phyloP scores from a whole-genome alignment of 805 yeast species.

The Debaryomyces maramus region DNA sequence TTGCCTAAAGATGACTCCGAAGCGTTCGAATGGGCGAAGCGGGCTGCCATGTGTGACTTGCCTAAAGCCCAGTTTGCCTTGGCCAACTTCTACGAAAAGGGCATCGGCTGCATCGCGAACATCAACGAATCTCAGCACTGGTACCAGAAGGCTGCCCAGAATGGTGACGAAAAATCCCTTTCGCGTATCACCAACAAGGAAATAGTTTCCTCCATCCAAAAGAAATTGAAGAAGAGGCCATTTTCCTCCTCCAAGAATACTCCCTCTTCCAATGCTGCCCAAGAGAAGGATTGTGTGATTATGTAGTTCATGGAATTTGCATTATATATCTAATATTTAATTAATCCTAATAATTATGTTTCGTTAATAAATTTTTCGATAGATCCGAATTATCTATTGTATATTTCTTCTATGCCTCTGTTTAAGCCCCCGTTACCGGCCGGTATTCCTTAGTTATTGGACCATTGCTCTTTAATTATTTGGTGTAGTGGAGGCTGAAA shows the following conservation, averaged over 20 bases:
- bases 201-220: conserved; percentile 28
- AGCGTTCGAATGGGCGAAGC: conserved; percentile 91
- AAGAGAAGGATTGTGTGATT: conserved; percentile 46
- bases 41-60: conserved; percentile 74
- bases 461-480: no score
- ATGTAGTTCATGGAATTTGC: no score
- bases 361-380: no score
- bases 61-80: conserved; percentile 84
- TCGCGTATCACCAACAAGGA: conserved; percentile 33
- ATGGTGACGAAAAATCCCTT: conserved; percentile 44
- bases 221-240: conserved; percentile 27
- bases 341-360: no score
- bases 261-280: conserved; percentile 1
- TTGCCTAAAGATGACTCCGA: conserved; percentile 76
- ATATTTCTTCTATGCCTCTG: no score
- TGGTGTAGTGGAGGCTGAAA: background rate
- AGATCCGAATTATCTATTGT: no score
- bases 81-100: conserved; percentile 81
- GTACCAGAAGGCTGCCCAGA: conserved; percentile 73
- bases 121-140: conserved; percentile 61
- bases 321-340: background rate
- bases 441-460: no score
- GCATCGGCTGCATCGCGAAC: conserved; percentile 77
- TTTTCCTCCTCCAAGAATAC: background rate
- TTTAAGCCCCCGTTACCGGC: no score